Base-by-base conservation (phyloP, 495 filamentous ascomycete species). In the Lophiostoma macrostomum region DNA sequence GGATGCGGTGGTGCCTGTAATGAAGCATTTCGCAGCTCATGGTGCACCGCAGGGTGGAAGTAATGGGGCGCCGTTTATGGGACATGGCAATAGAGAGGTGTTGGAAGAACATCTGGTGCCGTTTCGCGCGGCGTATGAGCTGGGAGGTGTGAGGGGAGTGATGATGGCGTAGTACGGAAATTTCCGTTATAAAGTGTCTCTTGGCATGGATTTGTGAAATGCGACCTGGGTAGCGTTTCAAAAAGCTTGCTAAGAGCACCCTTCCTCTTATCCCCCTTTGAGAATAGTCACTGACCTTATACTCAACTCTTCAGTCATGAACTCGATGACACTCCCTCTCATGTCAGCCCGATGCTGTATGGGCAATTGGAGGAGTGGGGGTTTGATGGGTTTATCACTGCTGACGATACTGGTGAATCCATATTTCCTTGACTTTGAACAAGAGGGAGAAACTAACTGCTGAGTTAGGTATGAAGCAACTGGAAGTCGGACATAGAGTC, bases 111-210 rank as follows among this genome's bases (percentile, higher is more conserved):
- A 72, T 35, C 50, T 71, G 2, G 60, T 61, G 18, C 69, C 68
- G 7, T 75, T 74, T 40, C 71, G 68, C 53, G 71, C 67, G 20
- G 67, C 60, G 0, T 67, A 71, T 29, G 65, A 74, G n/a, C 48
- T 70, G 5, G 70, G 73, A 8, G 67, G 71, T 14, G 68, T 58
- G 0, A 67, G 62, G 41, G 70, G 71, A 4, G 69, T 70, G 6
- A 68, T 73, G 71, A 73, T 73, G 67, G 66, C 67, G 3, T 73
- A 74, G n/a, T n/a, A n/a, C n/a, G n/a, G n/a, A n/a, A n/a, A n/a
- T n/a, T n/a, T n/a, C n/a, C n/a, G n/a, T n/a, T n/a, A n/a, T n/a
- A n/a, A n/a, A n/a, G n/a, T n/a, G n/a, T n/a, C n/a, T n/a, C n/a
- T n/a, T n/a, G n/a, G n/a, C n/a, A n/a, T n/a, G n/a, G n/a, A n/a